These are phyloP conservation scores for Aspergillus taichungensis DNA, from an alignment of 495 filamentous ascomycete genomes.

Conservation along the genomic window DNA sequence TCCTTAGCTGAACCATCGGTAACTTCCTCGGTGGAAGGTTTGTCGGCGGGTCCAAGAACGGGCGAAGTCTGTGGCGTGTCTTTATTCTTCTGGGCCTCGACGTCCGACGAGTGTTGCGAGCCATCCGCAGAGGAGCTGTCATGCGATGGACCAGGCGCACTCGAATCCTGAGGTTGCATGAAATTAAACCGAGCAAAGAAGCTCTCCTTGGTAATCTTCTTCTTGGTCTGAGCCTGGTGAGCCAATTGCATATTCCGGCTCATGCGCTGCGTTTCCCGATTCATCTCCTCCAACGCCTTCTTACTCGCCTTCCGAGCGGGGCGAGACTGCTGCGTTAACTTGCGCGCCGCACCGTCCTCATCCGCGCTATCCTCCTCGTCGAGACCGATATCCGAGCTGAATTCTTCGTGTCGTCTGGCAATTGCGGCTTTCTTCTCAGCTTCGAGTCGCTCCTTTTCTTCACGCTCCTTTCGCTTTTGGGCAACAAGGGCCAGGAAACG, in stretches of 20 bases:
- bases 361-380: conserved; percentile 36
- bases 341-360: conserved; percentile 47
- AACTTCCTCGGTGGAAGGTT: conserved; percentile 14
- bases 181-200: conserved; percentile 82
- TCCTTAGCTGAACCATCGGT: conserved; percentile 4
- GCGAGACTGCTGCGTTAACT: conserved; percentile 54
- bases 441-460: conserved; percentile 53
- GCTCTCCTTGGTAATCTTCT: conserved; percentile 79
- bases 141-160: conserved; percentile 9
- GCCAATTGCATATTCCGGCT: conserved; percentile 80
- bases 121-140: conserved; percentile 33
- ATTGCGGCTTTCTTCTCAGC: conserved; percentile 43
- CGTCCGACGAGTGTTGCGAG: conserved; percentile 41
- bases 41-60: conserved; percentile 17
- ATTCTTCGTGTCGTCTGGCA: conserved; percentile 24
- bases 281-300: conserved; percentile 94
- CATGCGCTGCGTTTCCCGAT: conserved; percentile 84
- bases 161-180: conserved; percentile 28
- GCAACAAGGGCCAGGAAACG: conserved; percentile 61
- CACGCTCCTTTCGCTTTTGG: conserved; percentile 59
- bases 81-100: conserved; percentile 30
- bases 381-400: conserved; percentile 28
- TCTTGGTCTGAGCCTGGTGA: conserved; percentile 85
- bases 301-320: conserved; percentile 85
- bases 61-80: conserved; percentile 47